phyloP scores from a whole-genome alignment of 768 basidiomycete genomes.

The Hericium rajendrae region DNA sequence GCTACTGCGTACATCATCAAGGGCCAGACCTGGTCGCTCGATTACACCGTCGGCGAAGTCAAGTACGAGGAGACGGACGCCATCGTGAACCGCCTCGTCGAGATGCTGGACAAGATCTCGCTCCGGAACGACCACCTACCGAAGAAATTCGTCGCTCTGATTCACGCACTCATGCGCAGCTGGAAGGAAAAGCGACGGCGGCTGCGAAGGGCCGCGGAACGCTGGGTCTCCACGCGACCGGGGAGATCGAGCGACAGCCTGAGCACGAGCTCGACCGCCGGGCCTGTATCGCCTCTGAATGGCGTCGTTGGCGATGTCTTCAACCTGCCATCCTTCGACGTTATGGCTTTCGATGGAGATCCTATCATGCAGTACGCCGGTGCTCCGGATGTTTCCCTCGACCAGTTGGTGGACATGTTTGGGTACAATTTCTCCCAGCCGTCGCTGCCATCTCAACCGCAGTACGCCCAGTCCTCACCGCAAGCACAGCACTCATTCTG shows the following conservation, averaged over 20 bases:
- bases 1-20: background rate
- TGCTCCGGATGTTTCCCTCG: background rate
- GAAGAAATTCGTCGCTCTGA: background rate
- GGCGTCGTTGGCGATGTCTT: background rate
- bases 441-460: too few species aligned
- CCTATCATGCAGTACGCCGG: background rate
- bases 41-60: background rate
- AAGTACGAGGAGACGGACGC: background rate
- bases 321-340: background rate
- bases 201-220: background rate
- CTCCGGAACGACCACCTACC: background rate
- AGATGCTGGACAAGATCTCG: background rate
- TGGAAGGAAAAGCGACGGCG: background rate
- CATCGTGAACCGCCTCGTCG: background rate
- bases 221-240: background rate
- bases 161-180: background rate
- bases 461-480: background rate
- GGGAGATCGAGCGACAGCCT: background rate
- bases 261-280: background rate
- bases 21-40: background rate
- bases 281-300: background rate
- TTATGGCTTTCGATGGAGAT: background rate
- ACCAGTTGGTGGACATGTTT: background rate
- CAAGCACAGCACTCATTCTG: too few species aligned
- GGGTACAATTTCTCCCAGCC: background rate